Base-by-base conservation (phyloP, 768 basidiomycete species). In the Crucibulum laeve region DNA sequence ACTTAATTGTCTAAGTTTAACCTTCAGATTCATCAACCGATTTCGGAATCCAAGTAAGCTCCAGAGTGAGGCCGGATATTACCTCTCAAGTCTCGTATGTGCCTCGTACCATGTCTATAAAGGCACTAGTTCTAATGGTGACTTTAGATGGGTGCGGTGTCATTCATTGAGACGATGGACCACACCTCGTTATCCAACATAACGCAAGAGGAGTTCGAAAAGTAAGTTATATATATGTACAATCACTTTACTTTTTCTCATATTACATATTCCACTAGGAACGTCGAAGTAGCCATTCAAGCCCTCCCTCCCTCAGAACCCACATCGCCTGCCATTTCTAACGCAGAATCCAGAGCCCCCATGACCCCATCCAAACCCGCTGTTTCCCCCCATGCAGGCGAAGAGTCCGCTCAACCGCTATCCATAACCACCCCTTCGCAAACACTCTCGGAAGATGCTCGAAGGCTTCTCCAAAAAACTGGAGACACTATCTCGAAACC, bases 81-180 rank as follows among this genome's bases (percentile, higher is more conserved):
- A 99, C 63, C 71, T 99, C 4, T 96, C 94, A 0, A 95, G 91
- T 67, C 73, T 99, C 42, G 94, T 93, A 53, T 53, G 85, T 63
- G 17, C 2, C 25, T 2, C 25, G 19, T 48, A 0, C 19, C 3
- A 18, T 5, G 5, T 23, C 3, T 5, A 15, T 47, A 3, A 8
- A 41, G 11, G 15, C 18, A 8, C 11, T 7, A 21, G 33, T 34
- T 39, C 42, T 19, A 8, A 25, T 42, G 33, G 5, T 15, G 23
- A 5, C 4, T 19, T 5, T 49, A 97, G 92, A 94, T 87, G 80
- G 96, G 92, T 3, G 92, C 96, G 2, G 90, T 98, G 25, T 89
- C 91, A 1, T 99, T 97, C 60, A 93, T 99, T 49, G 96, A 99
- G 65, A 90, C 92, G 0, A 93, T 99, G 91, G 96, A 98, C 59